These are phyloP conservation scores for Neocucurbitaria cava DNA, from an alignment of 2,329 filamentous ascomycete species.

Conservation along the genomic window DNA sequence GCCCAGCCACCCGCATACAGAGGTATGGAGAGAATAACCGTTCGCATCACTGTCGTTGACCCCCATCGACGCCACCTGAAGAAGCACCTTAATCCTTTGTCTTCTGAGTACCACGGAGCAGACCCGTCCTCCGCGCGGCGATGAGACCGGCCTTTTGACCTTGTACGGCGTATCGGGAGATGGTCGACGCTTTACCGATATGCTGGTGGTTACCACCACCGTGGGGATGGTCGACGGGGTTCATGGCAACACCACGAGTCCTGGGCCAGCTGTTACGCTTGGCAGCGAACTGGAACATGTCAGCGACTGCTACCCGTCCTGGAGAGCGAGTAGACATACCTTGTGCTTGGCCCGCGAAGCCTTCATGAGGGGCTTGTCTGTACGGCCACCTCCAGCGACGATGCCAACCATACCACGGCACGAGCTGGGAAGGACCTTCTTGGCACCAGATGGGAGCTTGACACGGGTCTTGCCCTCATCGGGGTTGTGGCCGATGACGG, in stretches of 20 bases:
- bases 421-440: conserved; percentile 95
- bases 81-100: conserved; percentile 75
- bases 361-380: conserved; percentile 99
- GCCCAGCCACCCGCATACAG: conserved; percentile 47
- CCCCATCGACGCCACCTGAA: conserved; percentile 35
- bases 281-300: conserved; percentile 76
- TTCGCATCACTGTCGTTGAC: conserved; percentile 41
- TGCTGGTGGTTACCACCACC: conserved; percentile 98
- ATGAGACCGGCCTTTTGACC: conserved; percentile 99
- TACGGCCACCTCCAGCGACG: conserved; percentile 98
- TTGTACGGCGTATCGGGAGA: conserved; percentile 95
- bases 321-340: conserved; percentile 20
- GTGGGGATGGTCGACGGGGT: conserved; percentile 93
- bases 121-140: conserved; percentile 98
- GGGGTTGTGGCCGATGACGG: conserved; percentile 58
- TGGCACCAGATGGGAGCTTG: conserved; percentile 98
- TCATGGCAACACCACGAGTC: conserved; percentile 99
- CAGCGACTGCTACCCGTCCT: not conserved
- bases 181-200: conserved; percentile 99
- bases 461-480: conserved; percentile 97
- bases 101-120: conserved; percentile 99
- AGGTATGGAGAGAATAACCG: conserved; percentile 48
- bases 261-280: conserved; percentile 99
- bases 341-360: conserved; percentile 99
- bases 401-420: conserved; percentile 99